Evolutionary conservation across 306 rosid species (phyloP).

Genomic region (Trifolium pratense): DNA sequence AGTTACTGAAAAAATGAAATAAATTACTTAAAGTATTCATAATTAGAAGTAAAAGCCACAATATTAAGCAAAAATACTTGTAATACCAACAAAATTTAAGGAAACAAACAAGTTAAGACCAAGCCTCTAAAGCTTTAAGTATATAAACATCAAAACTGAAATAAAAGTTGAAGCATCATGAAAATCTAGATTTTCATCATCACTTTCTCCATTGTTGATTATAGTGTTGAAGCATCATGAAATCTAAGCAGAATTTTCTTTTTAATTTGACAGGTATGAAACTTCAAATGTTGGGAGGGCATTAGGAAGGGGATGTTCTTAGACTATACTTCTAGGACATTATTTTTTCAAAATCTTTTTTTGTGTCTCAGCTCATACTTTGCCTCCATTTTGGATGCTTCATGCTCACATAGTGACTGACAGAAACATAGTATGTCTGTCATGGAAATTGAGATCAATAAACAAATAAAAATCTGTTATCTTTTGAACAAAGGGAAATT

Average conservation of each 20-base stretch:
- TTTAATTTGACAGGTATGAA: constrained; percentile 37
- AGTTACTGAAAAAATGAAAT: too few relatives aligned
- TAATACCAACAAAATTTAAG: too few relatives aligned
- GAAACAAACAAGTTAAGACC: too few relatives aligned
- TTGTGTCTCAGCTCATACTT: constrained; percentile 13
- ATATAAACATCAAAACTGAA: too few relatives aligned
- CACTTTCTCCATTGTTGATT: not conserved
- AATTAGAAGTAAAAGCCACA: too few relatives aligned
- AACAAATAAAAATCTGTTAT: constrained; percentile 14
- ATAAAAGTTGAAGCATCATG: too few relatives aligned
- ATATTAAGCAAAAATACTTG: too few relatives aligned
- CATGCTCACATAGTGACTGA: not conserved
- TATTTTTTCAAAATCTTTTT: constrained; percentile 15
- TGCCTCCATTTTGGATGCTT: constrained; percentile 26
- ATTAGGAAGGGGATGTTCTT: constrained; percentile 34
- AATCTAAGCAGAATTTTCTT: constrained; percentile 32
- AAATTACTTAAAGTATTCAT: too few relatives aligned
- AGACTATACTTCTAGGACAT: constrained; percentile 12
- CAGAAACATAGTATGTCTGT: constrained; percentile 19
- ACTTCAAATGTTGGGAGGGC: constrained; percentile 36
- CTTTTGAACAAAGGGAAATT: not conserved
- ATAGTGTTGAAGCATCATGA: too few relatives aligned
- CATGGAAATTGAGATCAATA: constrained; percentile 17
- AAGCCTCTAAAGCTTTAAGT: too few relatives aligned
- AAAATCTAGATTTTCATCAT: too few relatives aligned